Percentiles rank a stretch among this genome's conserved stretches.
phyloP scores from a whole-genome alignment of 2,329 filamentous ascomycete species.

The Cordyceps javanica region DNA sequence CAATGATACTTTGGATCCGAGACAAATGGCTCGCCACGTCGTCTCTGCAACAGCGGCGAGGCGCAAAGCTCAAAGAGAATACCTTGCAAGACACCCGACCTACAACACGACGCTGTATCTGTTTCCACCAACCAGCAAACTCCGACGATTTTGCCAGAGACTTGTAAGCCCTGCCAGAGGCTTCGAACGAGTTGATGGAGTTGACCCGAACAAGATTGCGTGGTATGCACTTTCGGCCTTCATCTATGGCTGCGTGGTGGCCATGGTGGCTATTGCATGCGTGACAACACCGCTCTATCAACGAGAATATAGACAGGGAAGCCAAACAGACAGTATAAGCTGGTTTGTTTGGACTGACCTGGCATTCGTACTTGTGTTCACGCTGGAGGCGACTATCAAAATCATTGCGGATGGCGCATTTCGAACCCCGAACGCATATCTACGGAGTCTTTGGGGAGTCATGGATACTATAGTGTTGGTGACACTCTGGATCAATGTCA shows the following conservation, averaged over 20 bases:
- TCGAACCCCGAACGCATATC: conserved; percentile 95
- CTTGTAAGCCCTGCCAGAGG: conserved; percentile 90
- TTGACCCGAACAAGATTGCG: conserved; percentile 78
- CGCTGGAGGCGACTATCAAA: conserved; percentile 81
- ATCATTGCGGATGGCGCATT: conserved; percentile 92
- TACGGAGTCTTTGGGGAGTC: conserved; percentile 92
- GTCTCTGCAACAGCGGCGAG: conserved; percentile 76
- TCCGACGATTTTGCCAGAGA: conserved; percentile 78
- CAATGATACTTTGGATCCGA: conserved; percentile 75
- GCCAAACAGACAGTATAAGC: conserved; percentile 57
- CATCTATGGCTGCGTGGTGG: conserved; percentile 88
- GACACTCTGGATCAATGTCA: conserved; percentile 92
- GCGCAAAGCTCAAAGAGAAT: conserved; percentile 85
- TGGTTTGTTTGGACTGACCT: conserved; percentile 97
- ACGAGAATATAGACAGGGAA: conserved; percentile 68
- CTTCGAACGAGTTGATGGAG: conserved; percentile 77
- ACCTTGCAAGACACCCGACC: conserved; percentile 74
- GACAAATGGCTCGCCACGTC: conserved; percentile 84
- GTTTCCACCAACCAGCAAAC: conserved; percentile 69
- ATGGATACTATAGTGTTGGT: conserved; percentile 89
- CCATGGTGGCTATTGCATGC: conserved; percentile 96
- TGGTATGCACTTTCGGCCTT: conserved; percentile 95
- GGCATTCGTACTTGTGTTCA: conserved; percentile 82
- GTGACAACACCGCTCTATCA: conserved; percentile 93
- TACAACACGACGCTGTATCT: conserved; percentile 93